phyloP scores from a whole-genome alignment of 805 yeast species.

The Kregervanrija fluxuum region DNA sequence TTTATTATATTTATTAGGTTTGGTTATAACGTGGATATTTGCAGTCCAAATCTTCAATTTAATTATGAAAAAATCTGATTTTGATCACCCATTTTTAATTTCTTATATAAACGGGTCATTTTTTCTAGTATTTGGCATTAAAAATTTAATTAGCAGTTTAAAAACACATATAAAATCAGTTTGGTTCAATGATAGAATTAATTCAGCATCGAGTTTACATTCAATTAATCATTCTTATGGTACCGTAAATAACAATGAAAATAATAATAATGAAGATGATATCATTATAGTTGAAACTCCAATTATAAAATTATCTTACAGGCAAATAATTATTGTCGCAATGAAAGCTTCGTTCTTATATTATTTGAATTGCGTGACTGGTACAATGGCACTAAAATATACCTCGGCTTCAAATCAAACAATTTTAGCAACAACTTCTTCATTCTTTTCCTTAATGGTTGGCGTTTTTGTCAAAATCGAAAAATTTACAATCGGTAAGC shows the following conservation, averaged over 20 bases:
- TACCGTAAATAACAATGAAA: conserved; percentile 4
- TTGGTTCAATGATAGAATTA: background rate
- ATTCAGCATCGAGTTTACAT: background rate
- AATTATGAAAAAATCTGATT: conserved; percentile 41
- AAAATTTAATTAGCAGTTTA: conserved; percentile 20
- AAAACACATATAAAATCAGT: background rate
- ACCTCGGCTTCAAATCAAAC: conserved; percentile 50
- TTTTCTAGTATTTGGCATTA: conserved; percentile 38
- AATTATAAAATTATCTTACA: conserved; percentile 12
- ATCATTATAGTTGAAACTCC: conserved; percentile 15
- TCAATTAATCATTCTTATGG: conserved; percentile 3
- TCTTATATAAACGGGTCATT: conserved; percentile 42
- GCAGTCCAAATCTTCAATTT: conserved; percentile 43
- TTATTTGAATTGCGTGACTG: conserved; percentile 33
- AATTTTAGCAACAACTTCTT: conserved; percentile 42
- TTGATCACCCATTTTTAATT: conserved; percentile 41
- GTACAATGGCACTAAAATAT: conserved; percentile 36
- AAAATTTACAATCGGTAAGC: conserved; percentile 32
- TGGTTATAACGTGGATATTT: conserved; percentile 40
- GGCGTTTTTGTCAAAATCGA: conserved; percentile 38
- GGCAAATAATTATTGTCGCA: conserved; percentile 32
- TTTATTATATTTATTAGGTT: conserved; percentile 32
- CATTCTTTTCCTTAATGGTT: conserved; percentile 41
- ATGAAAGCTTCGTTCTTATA: conserved; percentile 35
- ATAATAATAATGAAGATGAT: background rate